Evolutionary conservation across 495 filamentous ascomycete species (phyloP), one percentile per base, ranked within the genome.

Genomic region (Penicillium mononematosum): DNA sequence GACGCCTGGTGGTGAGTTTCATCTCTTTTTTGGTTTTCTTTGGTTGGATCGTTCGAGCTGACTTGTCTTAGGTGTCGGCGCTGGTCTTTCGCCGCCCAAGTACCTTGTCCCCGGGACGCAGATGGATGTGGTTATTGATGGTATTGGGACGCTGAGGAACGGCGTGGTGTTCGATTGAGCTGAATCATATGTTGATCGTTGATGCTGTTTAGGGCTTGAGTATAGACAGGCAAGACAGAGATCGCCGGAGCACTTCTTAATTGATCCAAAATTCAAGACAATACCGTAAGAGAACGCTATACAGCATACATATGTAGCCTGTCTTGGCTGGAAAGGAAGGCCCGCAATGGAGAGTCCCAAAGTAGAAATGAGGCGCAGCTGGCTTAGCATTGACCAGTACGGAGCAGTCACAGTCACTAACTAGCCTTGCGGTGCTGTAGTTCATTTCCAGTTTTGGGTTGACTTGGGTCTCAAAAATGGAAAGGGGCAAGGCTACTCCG

Each of bases 1-100:
- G 53, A 91, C 88, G 64, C 73, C 73, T 3, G 63, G 69, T 27
- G 71, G 71, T 65, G 51, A 67, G 54, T 66, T 42, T 16, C 14
- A 16, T 17, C 42, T 27, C 27, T 3, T 36, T 11, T 3, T 22
- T 38, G 20, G 1, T 44, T n/a, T 38, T 4, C 38, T 14, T 39
- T 5, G 11, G 24, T 9, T 12, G 12, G 16, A 27, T 25, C 5
- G 29, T 22, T 14, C 24, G 45, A 38, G 14, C 14, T 32, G n/a
- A 42, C 17, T 43, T 1, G 17, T 24, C 34, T 31, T 38, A 70
- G 70, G 68, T 42, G 73, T 73, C 27, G 70, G 72, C 2, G 59
- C 59, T 31, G 67, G 68, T 11, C 38, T 75, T 29, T 69, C 60
- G 10, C 70, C 73, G 22, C 73, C 69, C 1, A 62, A 60, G 58